Conservation (phyloP, 441 rosid genomes). For the Gossypium lobatum region DNA sequence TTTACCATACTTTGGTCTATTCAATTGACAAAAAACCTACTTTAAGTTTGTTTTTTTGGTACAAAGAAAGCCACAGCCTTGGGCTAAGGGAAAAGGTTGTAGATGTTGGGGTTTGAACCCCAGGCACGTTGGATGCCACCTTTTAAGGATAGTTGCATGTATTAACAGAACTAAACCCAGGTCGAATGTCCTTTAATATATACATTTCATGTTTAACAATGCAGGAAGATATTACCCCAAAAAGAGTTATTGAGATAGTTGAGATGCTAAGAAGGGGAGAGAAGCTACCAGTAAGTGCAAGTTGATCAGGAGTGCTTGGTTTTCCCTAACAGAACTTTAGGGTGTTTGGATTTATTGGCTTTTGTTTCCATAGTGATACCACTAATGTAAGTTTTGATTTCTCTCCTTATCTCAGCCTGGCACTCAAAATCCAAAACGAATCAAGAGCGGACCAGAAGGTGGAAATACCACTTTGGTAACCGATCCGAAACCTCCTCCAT, state of each 20-base stretch:
- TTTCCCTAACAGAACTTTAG: neutral
- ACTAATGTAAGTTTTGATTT: neutral
- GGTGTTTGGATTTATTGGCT: neutral
- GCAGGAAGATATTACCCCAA: constrained; percentile 95
- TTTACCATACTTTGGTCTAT: neutral
- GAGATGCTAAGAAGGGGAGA: constrained; percentile 86
- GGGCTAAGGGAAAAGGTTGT: neutral
- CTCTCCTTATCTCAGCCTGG: constrained; percentile 55
- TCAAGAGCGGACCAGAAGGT: constrained; percentile 87
- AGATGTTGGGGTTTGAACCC: neutral
- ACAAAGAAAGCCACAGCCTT: neutral
- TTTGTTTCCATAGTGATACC: neutral
- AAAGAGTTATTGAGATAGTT: constrained; percentile 85
- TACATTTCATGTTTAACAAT: constrained; percentile 21
- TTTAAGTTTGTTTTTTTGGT: neutral
- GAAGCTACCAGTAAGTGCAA: constrained; percentile 69
- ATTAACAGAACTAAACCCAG: neutral
- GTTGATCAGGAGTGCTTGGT: neutral
- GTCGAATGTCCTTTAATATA: neutral
- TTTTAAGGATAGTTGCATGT: neutral
- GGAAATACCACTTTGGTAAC: constrained; percentile 73
- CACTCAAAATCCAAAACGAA: constrained; percentile 86
- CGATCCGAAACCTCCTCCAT: constrained; percentile 86
- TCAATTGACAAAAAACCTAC: neutral
- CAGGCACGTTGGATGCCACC: neutral